Evolutionary conservation across 257 asterid genomes (phyloP), one percentile per base, ranked within the genome.

Genomic region (Verbascum thapsus): DNA sequence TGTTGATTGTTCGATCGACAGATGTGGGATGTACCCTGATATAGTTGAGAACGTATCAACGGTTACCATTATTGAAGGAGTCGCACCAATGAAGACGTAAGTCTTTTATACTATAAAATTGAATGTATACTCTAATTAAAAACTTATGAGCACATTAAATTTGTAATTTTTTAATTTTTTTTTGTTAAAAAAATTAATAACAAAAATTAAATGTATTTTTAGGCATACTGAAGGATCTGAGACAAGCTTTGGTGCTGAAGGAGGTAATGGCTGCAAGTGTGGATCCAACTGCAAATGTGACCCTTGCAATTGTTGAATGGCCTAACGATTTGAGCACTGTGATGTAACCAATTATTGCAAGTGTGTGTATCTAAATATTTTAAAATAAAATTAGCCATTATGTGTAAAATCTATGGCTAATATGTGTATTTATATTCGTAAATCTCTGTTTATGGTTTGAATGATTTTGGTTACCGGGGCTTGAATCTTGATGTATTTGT

Each of bases 181-280:
- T 59, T 10, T 42, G 1, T 39, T 7, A 39, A 13, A 40, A 9
- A 44, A 55, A 3, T 35, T 22, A 35, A 56, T 6, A 9, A n/a
- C n/a, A n/a, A n/a, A 42, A 9, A 4, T 42, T 0, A 10, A 30
- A 13, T 20, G 8, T 34, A n/a, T 63, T 0, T 58, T 8, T 40
- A 75, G 79, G 79, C 26, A 64, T 57, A 4, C 35, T n/a, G 77
- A 72, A 43, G 81, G 73, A 45, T 58, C 23, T 13, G 82, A 73
- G 78, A 60, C 54, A 45, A 73, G 75, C 80, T 43, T 53, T 11
- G 75, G 60, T 11, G 67, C 70, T 45, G 88, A 82, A 69, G 88
- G 88, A 69, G 87, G 82, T 2, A 34, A 81, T 16, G 76, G 58
- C 7, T 82, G 88, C 83, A 73, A 48, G 68, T 82, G 88, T 32